These are phyloP conservation scores for Pyrenula massariospora DNA, from an alignment of 495 filamentous ascomycete species.

Conservation along the genomic window DNA sequence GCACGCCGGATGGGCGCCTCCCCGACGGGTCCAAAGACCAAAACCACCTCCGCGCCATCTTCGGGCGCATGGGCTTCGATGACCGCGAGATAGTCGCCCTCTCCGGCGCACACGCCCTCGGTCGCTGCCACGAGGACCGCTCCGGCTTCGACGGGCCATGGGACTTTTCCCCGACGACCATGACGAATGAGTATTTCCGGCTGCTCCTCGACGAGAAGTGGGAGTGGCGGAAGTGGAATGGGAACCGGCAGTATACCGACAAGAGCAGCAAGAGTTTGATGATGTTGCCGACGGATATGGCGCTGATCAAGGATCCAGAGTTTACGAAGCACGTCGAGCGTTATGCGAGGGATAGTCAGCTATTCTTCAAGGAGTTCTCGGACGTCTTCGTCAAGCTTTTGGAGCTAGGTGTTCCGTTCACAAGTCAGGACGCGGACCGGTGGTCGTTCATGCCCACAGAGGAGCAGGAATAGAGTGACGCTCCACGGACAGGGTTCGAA, in stretches of 20 bases:
- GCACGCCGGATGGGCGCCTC: constrained; percentile 92
- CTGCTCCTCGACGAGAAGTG: constrained; percentile 88
- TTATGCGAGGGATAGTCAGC: constrained; percentile 84
- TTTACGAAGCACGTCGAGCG: constrained; percentile 78
- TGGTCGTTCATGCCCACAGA: constrained; percentile 65
- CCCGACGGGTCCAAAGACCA: constrained; percentile 76
- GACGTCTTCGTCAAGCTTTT: constrained; percentile 72
- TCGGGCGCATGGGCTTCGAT: constrained; percentile 95
- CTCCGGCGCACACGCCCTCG: constrained; percentile 80
- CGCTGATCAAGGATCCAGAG: constrained; percentile 73
- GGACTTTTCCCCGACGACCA: constrained; percentile 88
- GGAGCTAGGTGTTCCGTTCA: constrained; percentile 90
- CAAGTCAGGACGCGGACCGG: constrained; percentile 50
- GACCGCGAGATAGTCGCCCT: constrained; percentile 94
- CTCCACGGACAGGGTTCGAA: too few species aligned
- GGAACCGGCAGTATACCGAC: constrained; percentile 77
- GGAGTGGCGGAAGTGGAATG: constrained; percentile 87
- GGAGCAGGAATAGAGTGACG: constrained; percentile 5
- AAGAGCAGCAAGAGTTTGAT: constrained; percentile 74
- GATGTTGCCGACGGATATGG: constrained; percentile 95
- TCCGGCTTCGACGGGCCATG: constrained; percentile 86
- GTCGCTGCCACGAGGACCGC: constrained; percentile 83
- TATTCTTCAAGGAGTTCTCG: constrained; percentile 89
- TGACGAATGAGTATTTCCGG: constrained; percentile 91
- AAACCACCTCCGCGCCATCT: constrained; percentile 81